Evolutionary conservation across 169 alveolate genomes (phyloP), one percentile per base, ranked within the genome.

Genomic region (Eimeria praecox): DNA sequence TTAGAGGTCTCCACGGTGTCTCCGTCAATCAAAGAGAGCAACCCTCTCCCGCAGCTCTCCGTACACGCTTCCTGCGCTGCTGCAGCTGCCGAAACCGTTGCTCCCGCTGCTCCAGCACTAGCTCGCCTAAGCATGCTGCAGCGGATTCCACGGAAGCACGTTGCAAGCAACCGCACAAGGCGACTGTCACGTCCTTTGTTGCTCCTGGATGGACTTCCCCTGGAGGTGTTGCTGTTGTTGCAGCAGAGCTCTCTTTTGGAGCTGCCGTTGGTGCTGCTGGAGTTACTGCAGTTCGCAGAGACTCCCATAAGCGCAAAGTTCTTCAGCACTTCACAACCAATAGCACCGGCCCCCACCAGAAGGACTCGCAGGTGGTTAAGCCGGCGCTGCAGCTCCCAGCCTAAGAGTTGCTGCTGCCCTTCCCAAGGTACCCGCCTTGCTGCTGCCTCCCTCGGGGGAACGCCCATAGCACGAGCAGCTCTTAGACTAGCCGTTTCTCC

Each of bases 281-380:
- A n/a, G 73, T 64, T 69, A n/a, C 35, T 20, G 82, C 92, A 86
- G 22, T 18, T 33, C 16, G 92, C 46, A 52, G 92, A 86, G 75
- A 99, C 97, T 16, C 99, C 99, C 98, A 99, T 97, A 38, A 99
- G 97, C 12, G 99, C 99, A 97, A 99, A 98, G 80, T 98, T 98
- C 97, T 99, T 99, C 95, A 99, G 97, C 83, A 98, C 98, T 95
- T 99, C 99, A 95, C 99, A 99, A 22, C 99, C 99, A 66, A 99
- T 97, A 24, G 99, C 99, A 1, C 99, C 99, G 6, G 98, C 97
- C n/a, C 98, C 98, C 30, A 96, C 98, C 27, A 97, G 83, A 94
- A 98, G 96, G 16, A 98, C 97, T 88, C 98, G 98, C 96, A 97
- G 52, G 35, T 80, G 52, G 9, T 46, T 42, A 18, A 93, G 62